Conservation (phyloP, 202 grass and related monocot species). For the Schoenoplectus tabernaemontani region DNA sequence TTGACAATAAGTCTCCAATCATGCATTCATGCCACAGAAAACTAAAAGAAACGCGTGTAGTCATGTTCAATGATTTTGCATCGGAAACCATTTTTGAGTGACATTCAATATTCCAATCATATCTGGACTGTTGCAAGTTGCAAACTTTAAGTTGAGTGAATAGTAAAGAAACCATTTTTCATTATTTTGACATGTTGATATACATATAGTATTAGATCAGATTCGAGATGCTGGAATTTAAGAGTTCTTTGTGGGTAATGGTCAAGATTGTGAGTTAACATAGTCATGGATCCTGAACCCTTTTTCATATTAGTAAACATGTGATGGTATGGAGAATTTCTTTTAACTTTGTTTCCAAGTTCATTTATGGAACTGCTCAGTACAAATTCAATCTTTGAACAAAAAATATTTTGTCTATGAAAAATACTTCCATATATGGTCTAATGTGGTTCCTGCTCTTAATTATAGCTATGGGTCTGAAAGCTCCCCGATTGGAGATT, state of each 20-base stretch:
- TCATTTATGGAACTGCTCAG: neutral
- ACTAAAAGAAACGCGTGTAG: constrained; percentile 17
- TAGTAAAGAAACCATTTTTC: too few species aligned
- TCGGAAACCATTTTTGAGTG: too few species aligned
- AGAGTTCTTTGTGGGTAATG: too few species aligned
- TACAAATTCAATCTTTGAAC: neutral
- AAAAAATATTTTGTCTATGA: neutral
- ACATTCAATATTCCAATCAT: too few species aligned
- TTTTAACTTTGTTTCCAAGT: neutral
- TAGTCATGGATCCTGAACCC: neutral
- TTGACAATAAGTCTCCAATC: neutral
- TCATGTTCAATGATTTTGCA: too few species aligned
- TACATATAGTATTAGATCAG: too few species aligned
- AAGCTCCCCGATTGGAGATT: constrained; percentile 67
- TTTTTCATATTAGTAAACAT: neutral
- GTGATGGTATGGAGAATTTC: neutral
- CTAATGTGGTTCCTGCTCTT: neutral
- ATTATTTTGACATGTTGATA: too few species aligned
- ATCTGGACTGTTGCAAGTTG: neutral
- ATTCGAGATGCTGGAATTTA: too few species aligned
- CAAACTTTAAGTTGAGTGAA: too few species aligned
- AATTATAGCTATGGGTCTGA: constrained; percentile 73
- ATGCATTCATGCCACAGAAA: neutral
- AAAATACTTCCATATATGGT: neutral
- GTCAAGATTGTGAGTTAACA: too few species aligned